Percentiles rank a stretch among this genome's conserved stretches.
Conservation (phyloP, 352 stramenopile species). For the Pythium brachiatum region DNA sequence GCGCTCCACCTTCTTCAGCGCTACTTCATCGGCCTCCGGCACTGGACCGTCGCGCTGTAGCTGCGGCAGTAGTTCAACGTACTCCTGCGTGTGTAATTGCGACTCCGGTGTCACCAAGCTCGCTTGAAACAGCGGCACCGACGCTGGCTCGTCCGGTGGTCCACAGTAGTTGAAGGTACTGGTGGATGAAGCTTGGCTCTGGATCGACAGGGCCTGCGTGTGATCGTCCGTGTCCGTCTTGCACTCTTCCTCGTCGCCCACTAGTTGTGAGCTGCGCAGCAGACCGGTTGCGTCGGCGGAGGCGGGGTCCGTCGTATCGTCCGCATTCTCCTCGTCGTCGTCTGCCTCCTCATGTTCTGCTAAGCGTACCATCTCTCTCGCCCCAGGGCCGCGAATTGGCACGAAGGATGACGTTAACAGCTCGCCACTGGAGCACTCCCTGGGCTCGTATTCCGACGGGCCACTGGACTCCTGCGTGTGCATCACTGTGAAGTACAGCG, state of each 20-base stretch:
- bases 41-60: neutral
- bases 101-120: conserved; percentile 3
- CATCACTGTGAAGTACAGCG: neutral
- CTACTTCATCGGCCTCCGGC: neutral
- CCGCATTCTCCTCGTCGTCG: neutral
- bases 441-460: neutral
- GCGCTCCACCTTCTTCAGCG: neutral
- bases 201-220: no score
- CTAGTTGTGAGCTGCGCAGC: no score
- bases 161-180: neutral
- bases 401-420: neutral
- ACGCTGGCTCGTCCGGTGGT: neutral
- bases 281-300: no score
- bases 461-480: neutral
- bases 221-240: no score
- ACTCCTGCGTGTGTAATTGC: neutral
- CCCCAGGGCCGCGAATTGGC: neutral
- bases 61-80: neutral
- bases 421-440: neutral
- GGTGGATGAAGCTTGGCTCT: neutral
- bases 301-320: neutral
- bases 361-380: neutral
- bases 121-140: conserved; percentile 4
- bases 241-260: no score
- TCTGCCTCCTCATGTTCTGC: neutral